Evolutionary conservation across 1,139 yeast species (phyloP), one percentile per base, ranked within the genome.

Genomic region (Scheffersomyces lignicola): DNA sequence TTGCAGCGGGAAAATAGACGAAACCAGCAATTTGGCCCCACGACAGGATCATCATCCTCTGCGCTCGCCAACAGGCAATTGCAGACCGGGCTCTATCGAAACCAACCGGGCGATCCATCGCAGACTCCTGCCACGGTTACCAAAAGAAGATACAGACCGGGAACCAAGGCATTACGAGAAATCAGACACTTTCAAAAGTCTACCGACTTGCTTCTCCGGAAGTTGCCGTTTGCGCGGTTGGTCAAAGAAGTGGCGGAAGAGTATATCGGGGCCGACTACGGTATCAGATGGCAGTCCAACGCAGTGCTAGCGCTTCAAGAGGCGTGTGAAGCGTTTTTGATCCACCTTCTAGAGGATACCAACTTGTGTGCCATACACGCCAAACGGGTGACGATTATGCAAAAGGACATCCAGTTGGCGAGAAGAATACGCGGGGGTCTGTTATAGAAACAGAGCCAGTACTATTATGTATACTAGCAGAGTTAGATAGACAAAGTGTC

Each of bases 291-390:
- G 96, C 96, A 90, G 54, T 78, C 89, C 14, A 79, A 84, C 51
- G 97, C 97, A 1, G 74, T 90, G 11, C 54, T 85, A 52, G 97
- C 97, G 2, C 64, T 90, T 24, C 97, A 90, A 53, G 97, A 90
- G 52, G 96, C 97, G 0, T 78, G 92, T 28, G 97, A 89, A 56
- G 95, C 96, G 3, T 90, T 82, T 51, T 61, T 90, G 45, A 87
- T 89, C 8, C 90, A 89, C 41, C 61, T 90, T 35, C 73, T 90
- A 44, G 97, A 90, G 55, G 97, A 90, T 55, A 89, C 96, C 7
- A 89, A 89, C 50, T 60, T 90, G 33, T 78, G 96, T 62, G 97
- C 97, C 4, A 70, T 88, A 23, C 97, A 90, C 58, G 97, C 97
- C 2, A 89, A 87, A 54, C 69, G 97, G 45, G 96, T 90, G 14